Base-by-base conservation (phyloP, 129 eudicot species). In the Chrysanthemum makinoi region DNA sequence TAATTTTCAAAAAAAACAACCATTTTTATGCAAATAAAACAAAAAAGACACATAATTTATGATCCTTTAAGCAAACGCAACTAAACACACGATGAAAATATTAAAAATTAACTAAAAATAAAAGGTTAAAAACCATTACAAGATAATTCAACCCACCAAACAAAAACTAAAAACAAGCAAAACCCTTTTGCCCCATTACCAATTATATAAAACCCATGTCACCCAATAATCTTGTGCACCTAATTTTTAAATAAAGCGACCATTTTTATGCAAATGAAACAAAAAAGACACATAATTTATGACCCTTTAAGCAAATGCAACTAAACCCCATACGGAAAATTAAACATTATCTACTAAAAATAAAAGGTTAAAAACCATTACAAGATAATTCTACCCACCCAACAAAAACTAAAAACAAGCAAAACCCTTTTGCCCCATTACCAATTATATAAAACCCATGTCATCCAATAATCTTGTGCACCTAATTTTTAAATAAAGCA, bases 201-300 rank as follows among this genome's bases (percentile, higher is more conserved):
- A n/a, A n/a, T n/a, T n/a, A n/a, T n/a, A n/a, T n/a, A n/a, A n/a
- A n/a, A n/a, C n/a, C n/a, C n/a, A n/a, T n/a, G n/a, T n/a, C n/a
- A 75, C 58, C 50, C 68, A 62, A 28, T n/a, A 9, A 68, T 39
- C 52, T 16, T 65, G 44, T 58, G 44, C 24, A 20, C 50, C 55
- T 12, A 48, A 73, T 20, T 19, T 51, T 70, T 18, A 30, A 56
- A 5, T 0, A 53, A 53, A 69, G 64, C 10, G 2, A 10, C 33
- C 64, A 58, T 15, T 22, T 58, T 58, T 20, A 58, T 58, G n/a
- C 14, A 22, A 58, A 20, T 35, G 5, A 57, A 57, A 58, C 12
- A 58, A 14, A 22, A 18, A 19, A 3, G 33, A 12, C 64, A 19
- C 14, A 18, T 58, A 30, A 58, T 2, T 18, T 58, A 18, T 20